Evolutionary conservation across 169 alveolate species (phyloP).

Genomic region (Plasmodium gaboni): DNA sequence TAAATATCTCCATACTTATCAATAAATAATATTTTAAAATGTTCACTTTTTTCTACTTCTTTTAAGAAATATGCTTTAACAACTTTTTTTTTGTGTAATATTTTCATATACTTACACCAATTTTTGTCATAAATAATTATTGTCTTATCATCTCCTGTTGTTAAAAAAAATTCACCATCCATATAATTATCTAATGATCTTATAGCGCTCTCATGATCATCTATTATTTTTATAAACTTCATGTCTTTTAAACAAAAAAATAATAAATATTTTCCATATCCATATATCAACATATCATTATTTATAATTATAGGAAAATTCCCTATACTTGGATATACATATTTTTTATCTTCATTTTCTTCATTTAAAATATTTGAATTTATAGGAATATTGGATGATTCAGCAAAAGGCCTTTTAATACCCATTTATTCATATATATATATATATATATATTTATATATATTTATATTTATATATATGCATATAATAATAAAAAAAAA

Average conservation of each 20-base stretch:
- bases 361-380: slow-evolving; percentile 6
- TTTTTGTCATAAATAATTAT: slow-evolving; percentile 55
- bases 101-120: slow-evolving; percentile 31
- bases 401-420: neutral
- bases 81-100: slow-evolving; percentile 57
- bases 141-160: slow-evolving; percentile 65
- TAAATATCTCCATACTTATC: slow-evolving; percentile 66
- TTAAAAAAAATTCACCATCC: slow-evolving; percentile 33
- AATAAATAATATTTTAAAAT: slow-evolving; percentile 45
- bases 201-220: slow-evolving; percentile 37
- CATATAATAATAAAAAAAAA: neutral
- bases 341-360: slow-evolving; percentile 35
- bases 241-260: slow-evolving; percentile 42
- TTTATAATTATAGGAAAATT: slow-evolving; percentile 42
- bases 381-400: neutral
- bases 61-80: slow-evolving; percentile 62
- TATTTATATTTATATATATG: neutral
- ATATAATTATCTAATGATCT: slow-evolving; percentile 60
- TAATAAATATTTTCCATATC: slow-evolving; percentile 44
- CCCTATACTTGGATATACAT: slow-evolving; percentile 61
- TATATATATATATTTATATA: neutral
- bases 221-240: slow-evolving; percentile 39
- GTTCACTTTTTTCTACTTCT: slow-evolving; percentile 14
- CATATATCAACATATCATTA: slow-evolving; percentile 48
- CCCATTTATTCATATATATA: neutral